Evolutionary conservation across 2,329 filamentous ascomycete species (phyloP), one percentile per base, ranked within the genome.

Genomic region (Lasiodiplodia gonubiensis): DNA sequence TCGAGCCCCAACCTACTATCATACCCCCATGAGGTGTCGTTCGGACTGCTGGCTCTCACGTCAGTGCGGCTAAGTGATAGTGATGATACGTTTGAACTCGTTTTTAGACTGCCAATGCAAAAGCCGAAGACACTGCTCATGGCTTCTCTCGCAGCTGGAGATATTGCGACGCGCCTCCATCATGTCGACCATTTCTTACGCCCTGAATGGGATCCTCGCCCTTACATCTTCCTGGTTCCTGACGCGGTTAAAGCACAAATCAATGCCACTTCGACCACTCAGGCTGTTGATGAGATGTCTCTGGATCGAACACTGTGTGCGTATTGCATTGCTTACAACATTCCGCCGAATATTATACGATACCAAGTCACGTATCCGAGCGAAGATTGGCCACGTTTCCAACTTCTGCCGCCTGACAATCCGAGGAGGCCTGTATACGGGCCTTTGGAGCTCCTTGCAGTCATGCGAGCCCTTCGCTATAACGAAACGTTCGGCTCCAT

Each of bases 401-500:
- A 85, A 69, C 82, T 92, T 10, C 80, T 90, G 8, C 84, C 83
- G 23, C 87, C 89, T 2, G 82, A 83, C 23, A 82, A 82, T 57
- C 78, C 82, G 8, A 49, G 48, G 33, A 49, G 53, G 11, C 49
- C 79, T 14, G 84, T 84, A 46, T 92, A 92, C 72, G 84, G 81
- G 2, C 80, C 83, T 4, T 75, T 88, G 27, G 90, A 92, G 73
- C 78, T 92, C n/a, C 82, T 92, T 35, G 88, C 90, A 4, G 84
- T 92, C n/a, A 85, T 91, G 82, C 84, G 89, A 69, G 84, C 90
- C 11, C 76, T 92, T 64, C 86, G 90, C 49, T 92, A 91, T 76
- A 92, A 92, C 72, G 89, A 92, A 72, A 85, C 83, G 0, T 92
- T 92, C 75, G 81, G 81, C 33, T 87, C 88, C 1, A 88, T 92